phyloP scores from a whole-genome alignment of 768 basidiomycete species.

The Lentinula raphanica region DNA sequence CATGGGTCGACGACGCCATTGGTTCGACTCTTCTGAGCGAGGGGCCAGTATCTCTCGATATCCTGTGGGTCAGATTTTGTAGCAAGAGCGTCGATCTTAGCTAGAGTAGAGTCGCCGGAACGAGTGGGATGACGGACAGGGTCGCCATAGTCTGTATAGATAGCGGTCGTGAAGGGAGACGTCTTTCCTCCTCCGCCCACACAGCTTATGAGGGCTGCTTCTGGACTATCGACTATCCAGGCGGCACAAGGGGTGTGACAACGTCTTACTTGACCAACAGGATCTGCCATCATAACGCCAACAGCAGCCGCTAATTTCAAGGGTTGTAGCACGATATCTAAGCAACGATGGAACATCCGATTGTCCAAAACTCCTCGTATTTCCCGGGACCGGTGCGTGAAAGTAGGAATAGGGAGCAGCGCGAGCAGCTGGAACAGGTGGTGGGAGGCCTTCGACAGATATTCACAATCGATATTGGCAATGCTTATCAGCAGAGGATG shows the following conservation, averaged over 20 bases:
- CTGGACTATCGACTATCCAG: neutral
- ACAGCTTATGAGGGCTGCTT: neutral
- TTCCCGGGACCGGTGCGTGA: neutral
- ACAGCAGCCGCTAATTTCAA: neutral
- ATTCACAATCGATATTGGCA: conserved; percentile 10
- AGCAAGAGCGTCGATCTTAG: neutral
- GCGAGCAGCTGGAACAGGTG: neutral
- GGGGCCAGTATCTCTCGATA: too few relatives aligned
- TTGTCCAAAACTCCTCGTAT: neutral
- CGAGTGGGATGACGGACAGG: neutral
- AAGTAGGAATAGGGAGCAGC: neutral
- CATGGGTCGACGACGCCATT: neutral
- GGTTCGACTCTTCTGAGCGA: too few relatives aligned
- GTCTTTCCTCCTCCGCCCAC: neutral
- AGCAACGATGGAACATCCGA: neutral
- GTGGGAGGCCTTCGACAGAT: neutral
- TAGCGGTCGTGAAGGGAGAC: neutral
- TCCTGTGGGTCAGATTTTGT: too few relatives aligned
- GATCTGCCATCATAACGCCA: neutral
- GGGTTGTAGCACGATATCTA: neutral
- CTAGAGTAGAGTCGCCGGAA: neutral
- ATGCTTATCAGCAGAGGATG: conserved; percentile 13
- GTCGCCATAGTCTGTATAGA: neutral
- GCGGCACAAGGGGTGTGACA: neutral
- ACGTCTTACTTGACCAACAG: neutral